Evolutionary conservation across 306 rosid species (phyloP).

Genomic region (Datisca glomerata): DNA sequence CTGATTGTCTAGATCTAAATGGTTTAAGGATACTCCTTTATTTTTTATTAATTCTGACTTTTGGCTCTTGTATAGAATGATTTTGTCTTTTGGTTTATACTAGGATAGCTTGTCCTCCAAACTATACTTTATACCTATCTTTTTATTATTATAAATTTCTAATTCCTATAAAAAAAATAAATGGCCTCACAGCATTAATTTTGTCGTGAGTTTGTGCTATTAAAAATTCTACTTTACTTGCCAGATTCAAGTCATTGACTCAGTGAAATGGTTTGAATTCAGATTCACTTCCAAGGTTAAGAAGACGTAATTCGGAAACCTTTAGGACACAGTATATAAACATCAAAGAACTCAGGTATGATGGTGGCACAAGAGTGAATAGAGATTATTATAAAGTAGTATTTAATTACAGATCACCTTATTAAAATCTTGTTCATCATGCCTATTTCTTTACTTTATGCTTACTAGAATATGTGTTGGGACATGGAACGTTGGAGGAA

Average conservation of each 20-base stretch:
- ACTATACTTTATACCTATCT: too few species aligned
- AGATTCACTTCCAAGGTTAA: slow-evolving; percentile 54
- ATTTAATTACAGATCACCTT: not conserved
- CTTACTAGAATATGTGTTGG: slow-evolving; percentile 53
- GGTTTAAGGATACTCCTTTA: too few species aligned
- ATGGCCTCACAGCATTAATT: too few species aligned
- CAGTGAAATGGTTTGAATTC: slow-evolving; percentile 11
- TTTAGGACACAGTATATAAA: slow-evolving; percentile 65
- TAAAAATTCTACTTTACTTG: too few species aligned
- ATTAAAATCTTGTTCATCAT: slow-evolving; percentile 12
- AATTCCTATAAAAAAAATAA: too few species aligned
- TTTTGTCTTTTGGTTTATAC: too few species aligned
- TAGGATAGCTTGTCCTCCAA: too few species aligned
- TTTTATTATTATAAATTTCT: too few species aligned
- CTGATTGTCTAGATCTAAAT: too few species aligned
- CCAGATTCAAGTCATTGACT: not conserved
- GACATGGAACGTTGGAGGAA: slow-evolving; percentile 94
- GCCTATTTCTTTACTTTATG: slow-evolving; percentile 12
- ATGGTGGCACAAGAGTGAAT: slow-evolving; percentile 1
- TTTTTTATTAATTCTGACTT: too few species aligned
- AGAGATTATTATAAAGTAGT: not conserved
- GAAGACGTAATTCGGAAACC: slow-evolving; percentile 84
- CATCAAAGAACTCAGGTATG: slow-evolving; percentile 68
- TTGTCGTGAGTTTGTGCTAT: too few species aligned
- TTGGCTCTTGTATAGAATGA: too few species aligned